Percentiles rank a stretch among this genome's conserved stretches.
phyloP scores from a whole-genome alignment of 768 basidiomycete species.

The Kwoniella botswanensis region DNA sequence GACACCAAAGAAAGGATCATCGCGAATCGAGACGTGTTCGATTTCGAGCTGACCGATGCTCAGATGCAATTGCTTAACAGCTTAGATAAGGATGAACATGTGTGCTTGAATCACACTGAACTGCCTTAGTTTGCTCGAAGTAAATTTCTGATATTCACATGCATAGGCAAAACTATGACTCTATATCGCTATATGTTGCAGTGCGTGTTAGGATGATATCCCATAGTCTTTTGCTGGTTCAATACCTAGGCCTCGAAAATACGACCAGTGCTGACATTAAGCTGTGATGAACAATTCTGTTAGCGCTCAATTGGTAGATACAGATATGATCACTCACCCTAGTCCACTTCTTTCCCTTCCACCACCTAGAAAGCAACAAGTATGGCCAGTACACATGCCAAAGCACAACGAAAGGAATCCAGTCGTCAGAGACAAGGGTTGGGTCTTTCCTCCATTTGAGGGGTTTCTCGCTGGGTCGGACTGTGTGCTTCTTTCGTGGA shows the following conservation, averaged over 20 bases:
- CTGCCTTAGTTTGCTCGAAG: constrained; percentile 20
- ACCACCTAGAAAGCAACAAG: constrained; percentile 45
- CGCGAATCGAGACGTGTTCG: constrained; percentile 71
- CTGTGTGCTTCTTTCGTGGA: constrained; percentile 6
- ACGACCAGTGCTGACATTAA: constrained; percentile 49
- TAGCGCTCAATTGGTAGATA: too few relatives aligned
- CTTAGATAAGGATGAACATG: constrained; percentile 67
- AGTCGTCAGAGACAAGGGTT: constrained; percentile 55
- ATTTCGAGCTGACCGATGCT: constrained; percentile 71
- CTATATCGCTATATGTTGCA: too few relatives aligned
- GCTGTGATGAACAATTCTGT: constrained; percentile 14
- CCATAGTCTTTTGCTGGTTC: not conserved
- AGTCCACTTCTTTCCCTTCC: constrained; percentile 53
- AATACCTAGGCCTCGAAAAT: constrained; percentile 42
- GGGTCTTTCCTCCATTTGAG: constrained; percentile 48
- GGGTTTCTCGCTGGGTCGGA: constrained; percentile 37
- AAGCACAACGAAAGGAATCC: constrained; percentile 54
- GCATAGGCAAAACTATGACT: too few relatives aligned
- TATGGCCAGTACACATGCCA: constrained; percentile 55
- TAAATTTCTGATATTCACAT: not conserved
- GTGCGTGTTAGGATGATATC: too few relatives aligned
- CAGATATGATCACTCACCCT: constrained; percentile 38
- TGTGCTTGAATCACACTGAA: constrained; percentile 47
- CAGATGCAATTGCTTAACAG: constrained; percentile 72
- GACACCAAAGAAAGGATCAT: constrained; percentile 59